These are phyloP conservation scores for Grosmannia clavigera DNA, from an alignment of 2,329 filamentous ascomycete species.

Conservation along the genomic window DNA sequence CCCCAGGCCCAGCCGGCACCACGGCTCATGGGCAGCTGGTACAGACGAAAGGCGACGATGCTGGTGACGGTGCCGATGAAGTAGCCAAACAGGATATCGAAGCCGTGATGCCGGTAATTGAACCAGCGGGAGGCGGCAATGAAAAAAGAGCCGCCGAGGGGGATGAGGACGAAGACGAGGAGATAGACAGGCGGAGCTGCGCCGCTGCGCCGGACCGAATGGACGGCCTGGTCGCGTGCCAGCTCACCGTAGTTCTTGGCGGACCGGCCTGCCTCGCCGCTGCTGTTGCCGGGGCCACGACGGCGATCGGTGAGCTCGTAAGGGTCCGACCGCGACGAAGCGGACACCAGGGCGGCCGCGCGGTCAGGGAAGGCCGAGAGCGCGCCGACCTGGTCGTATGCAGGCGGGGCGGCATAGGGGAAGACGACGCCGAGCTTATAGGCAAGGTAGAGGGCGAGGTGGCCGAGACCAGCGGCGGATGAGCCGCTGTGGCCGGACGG, in stretches of 20 bases:
- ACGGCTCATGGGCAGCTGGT: slow-evolving; percentile 67
- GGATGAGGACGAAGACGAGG: slow-evolving; percentile 55
- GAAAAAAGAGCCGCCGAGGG: slow-evolving; percentile 65
- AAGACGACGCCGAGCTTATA: slow-evolving; percentile 68
- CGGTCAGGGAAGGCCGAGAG: slow-evolving; percentile 68
- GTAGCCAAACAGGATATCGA: slow-evolving; percentile 81
- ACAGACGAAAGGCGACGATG: slow-evolving; percentile 70
- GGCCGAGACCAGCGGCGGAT: slow-evolving; percentile 68
- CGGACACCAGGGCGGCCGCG: slow-evolving; percentile 20
- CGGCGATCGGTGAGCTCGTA: slow-evolving; percentile 18
- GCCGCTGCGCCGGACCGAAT: slow-evolving; percentile 54
- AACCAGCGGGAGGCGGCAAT: slow-evolving; percentile 78
- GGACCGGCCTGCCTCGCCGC: not conserved
- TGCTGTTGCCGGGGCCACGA: not conserved
- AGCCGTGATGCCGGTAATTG: slow-evolving; percentile 82
- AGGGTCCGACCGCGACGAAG: slow-evolving; percentile 13
- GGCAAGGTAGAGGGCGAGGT: slow-evolving; percentile 77
- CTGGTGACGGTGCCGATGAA: slow-evolving; percentile 60
- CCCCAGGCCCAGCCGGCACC: slow-evolving; percentile 88
- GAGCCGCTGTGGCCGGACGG: slow-evolving; percentile 67
- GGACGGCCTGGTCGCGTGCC: slow-evolving; percentile 19
- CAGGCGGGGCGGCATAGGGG: slow-evolving; percentile 33
- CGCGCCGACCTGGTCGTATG: slow-evolving; percentile 16
- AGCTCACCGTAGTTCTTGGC: not conserved
- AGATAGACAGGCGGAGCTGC: slow-evolving; percentile 77